These are phyloP conservation scores for Hygrophoropsis aurantiaca DNA, from an alignment of 768 basidiomycete species.

Conservation along the genomic window DNA sequence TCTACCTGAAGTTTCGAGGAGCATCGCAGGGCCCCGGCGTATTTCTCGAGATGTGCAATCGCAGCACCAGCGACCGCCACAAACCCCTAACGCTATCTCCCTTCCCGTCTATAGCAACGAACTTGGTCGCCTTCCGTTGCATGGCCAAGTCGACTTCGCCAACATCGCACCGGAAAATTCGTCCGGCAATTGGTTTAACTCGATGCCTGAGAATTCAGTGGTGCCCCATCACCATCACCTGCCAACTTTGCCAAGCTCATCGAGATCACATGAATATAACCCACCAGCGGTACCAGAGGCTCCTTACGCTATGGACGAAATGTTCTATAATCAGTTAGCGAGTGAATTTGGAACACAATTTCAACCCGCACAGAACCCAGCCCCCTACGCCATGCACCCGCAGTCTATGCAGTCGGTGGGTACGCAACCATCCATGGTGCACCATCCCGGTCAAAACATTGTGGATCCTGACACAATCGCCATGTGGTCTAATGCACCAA, in stretches of 20 bases:
- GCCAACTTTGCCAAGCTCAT: neutral
- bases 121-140: constrained; percentile 52
- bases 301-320: constrained; percentile 17
- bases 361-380: neutral
- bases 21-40: constrained; percentile 36
- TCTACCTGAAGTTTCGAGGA: constrained; percentile 20
- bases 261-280: neutral
- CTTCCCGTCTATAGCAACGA: constrained; percentile 60
- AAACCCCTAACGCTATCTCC: constrained; percentile 21
- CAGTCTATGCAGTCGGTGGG: no score
- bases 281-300: neutral
- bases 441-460: constrained; percentile 1
- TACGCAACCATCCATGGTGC: no score
- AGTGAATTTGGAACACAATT: constrained; percentile 1
- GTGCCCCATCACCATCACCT: constrained; percentile 1
- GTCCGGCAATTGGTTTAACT: constrained; percentile 20
- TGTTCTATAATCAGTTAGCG: constrained; percentile 20
- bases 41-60: constrained; percentile 23
- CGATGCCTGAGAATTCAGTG: constrained; percentile 2
- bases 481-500: constrained; percentile 65
- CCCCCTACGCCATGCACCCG: neutral
- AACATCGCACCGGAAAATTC: no score
- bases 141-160: constrained; percentile 22
- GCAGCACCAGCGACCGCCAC: constrained; percentile 12
- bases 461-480: constrained; percentile 52